Base-by-base conservation (phyloP, 148 eudicot genomes). In the Camellia japonica region DNA sequence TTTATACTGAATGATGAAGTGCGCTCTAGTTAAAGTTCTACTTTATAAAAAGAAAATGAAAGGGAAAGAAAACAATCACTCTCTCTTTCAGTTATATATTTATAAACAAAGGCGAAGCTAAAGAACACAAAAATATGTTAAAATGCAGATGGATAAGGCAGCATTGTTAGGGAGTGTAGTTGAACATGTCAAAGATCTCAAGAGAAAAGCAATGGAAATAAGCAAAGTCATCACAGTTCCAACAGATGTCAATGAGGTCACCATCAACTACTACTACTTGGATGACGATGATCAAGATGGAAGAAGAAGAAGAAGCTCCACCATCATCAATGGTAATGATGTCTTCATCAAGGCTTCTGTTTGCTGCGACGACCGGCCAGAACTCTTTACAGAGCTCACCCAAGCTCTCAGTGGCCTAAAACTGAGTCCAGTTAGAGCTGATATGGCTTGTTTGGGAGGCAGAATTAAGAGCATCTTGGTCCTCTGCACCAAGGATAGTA, bases 141-240 rank as follows among this genome's bases (percentile, higher is more conserved):
- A 2, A n/a, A 9, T 62, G 83, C 87, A 96, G 99, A 92, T 96
- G 99, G 99, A 96, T 85, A 96, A 93, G 86, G 99, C 99, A 78
- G 92, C 92, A 55, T 90, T 95, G 38, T 49, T 95, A 54, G 92
- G 90, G 73, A 89, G 85, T 49, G 93, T 86, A 20, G 94, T 96
- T 16, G 90, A 92, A 59, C 91, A 94, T 51, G 80, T 96, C 5
- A 91, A 85, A 80, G 93, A 96, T 7, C 80, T 91, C 59, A 91
- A 88, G 80, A 80, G 71, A 47, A 76, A 83, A 70, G 89, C 95
- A 10, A 47, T 76, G 10, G 98, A 96, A 74, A 75, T 85, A n/a
- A 91, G 87, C 89, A 85, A 89, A 74, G 18, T 75, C 74, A 18
- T 90, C 38, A 85, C 86, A 5, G 77, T 94, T 30, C 99, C 99